Percentiles rank a stretch among this genome's conserved stretches.
Evolutionary conservation across 352 stramenopile species (phyloP).

Genomic region (Globisporangium heterothallicum): DNA sequence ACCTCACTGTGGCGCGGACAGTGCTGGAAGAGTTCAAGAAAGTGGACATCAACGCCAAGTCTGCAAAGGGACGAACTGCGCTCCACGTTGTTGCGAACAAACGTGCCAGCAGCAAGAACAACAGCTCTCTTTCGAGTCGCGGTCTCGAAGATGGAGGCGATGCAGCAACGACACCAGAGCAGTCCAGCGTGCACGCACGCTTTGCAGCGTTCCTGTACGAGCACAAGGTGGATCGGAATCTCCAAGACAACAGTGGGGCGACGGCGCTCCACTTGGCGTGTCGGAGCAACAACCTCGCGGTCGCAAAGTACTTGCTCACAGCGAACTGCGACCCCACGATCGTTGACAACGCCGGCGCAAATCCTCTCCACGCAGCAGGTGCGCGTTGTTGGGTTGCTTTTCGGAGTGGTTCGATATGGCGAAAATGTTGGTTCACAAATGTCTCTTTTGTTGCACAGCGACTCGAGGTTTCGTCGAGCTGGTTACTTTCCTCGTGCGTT

Average conservation of each 20-base stretch:
- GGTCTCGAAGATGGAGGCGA: no score
- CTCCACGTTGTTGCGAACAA: conserved; percentile 35
- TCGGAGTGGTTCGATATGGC: no score
- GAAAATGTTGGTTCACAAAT: not conserved
- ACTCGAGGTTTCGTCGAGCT: conserved; percentile 25
- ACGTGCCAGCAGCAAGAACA: not conserved
- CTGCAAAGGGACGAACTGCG: conserved; percentile 45
- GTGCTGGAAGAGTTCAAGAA: conserved; percentile 20
- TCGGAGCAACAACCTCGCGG: conserved; percentile 16
- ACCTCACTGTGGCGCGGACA: conserved; percentile 32
- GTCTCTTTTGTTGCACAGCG: conserved; percentile 7
- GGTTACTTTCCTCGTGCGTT: conserved; percentile 33
- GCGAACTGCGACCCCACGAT: conserved; percentile 22
- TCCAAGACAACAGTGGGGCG: conserved; percentile 25
- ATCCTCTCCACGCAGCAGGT: conserved; percentile 46
- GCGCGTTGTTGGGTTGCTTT: not conserved
- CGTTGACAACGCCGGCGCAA: conserved; percentile 31
- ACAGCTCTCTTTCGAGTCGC: no score
- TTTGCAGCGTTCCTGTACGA: conserved; percentile 26
- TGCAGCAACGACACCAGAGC: no score
- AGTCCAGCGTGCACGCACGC: no score
- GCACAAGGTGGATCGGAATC: conserved; percentile 27
- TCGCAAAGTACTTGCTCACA: conserved; percentile 25
- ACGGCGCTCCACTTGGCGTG: conserved; percentile 44
- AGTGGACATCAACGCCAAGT: conserved; percentile 29